Percentiles rank a stretch among this genome's conserved stretches.
phyloP scores from a whole-genome alignment of 1,284 basidiomycete species.

The Moesziomyces antarcticus region DNA sequence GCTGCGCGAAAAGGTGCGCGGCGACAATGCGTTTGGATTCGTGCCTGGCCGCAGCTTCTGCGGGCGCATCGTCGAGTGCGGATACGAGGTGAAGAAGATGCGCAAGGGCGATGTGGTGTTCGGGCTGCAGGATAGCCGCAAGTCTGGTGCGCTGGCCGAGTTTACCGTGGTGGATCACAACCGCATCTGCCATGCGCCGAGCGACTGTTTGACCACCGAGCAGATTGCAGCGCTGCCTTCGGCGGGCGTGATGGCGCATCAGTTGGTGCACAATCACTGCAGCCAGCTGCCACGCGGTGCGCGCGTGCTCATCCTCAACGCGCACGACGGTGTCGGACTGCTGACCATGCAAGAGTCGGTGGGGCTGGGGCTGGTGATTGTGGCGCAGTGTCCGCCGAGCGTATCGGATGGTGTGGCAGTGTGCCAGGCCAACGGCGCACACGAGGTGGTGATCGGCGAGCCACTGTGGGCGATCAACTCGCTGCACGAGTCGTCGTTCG shows the following conservation, averaged over 20 bases:
- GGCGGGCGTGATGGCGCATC: constrained; percentile 68
- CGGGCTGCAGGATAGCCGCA: constrained; percentile 67
- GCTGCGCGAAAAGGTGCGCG: constrained; percentile 64
- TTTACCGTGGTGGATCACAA: constrained; percentile 68
- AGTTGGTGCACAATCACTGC: constrained; percentile 68
- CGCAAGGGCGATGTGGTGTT: constrained; percentile 69
- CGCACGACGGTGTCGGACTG: constrained; percentile 69
- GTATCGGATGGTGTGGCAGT: constrained; percentile 66
- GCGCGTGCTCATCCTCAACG: constrained; percentile 69
- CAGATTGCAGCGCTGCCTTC: constrained; percentile 69
- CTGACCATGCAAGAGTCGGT: constrained; percentile 68
- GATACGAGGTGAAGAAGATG: constrained; percentile 66
- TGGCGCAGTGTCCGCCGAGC: constrained; percentile 68
- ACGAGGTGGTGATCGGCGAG: constrained; percentile 69
- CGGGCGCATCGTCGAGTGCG: constrained; percentile 69
- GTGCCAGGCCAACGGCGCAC: constrained; percentile 68
- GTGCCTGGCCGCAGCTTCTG: constrained; percentile 69
- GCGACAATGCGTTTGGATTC: constrained; percentile 66
- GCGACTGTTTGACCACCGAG: constrained; percentile 66
- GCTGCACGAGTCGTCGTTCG: constrained; percentile 69
- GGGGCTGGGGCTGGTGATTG: constrained; percentile 68
- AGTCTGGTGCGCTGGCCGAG: constrained; percentile 69
- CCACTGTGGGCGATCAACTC: constrained; percentile 69
- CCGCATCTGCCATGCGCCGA: constrained; percentile 67
- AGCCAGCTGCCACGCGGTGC: constrained; percentile 64